These are phyloP conservation scores for Cryptosporidium canis DNA, from an alignment of 169 alveolate species.

Conservation along the genomic window DNA sequence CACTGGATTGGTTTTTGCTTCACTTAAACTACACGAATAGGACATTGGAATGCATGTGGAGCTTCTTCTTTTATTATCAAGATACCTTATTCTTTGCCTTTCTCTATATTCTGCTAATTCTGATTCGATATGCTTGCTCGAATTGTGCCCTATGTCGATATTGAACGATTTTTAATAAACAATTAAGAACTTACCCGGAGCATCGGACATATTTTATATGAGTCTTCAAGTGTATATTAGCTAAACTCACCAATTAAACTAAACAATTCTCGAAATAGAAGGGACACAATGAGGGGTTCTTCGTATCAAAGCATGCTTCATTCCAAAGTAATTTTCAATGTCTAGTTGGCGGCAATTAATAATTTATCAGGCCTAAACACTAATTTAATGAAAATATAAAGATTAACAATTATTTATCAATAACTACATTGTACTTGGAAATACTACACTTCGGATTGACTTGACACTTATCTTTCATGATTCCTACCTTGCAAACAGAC, in stretches of 20 bases:
- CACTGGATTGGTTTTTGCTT: neutral
- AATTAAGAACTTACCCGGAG: neutral
- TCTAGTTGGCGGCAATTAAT: neutral
- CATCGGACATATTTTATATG: neutral
- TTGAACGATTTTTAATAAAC: neutral
- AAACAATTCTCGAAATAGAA: too few relatives aligned
- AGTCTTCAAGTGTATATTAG: too few relatives aligned
- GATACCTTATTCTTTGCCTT: constrained; percentile 8
- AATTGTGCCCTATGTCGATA: neutral
- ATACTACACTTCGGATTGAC: constrained; percentile 1
- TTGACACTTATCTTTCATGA: neutral
- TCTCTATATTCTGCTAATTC: constrained; percentile 47
- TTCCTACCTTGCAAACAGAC: constrained; percentile 4
- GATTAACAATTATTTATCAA: neutral
- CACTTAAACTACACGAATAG: neutral
- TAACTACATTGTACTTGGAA: neutral
- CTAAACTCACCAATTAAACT: too few relatives aligned
- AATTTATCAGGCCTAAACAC: neutral
- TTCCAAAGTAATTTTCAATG: too few relatives aligned
- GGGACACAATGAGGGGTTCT: too few relatives aligned
- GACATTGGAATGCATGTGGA: neutral
- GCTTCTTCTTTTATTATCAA: neutral
- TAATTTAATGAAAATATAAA: neutral
- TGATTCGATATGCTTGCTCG: neutral
- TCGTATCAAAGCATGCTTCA: too few relatives aligned